These are phyloP conservation scores for Prinsepia uniflora DNA, from an alignment of 306 rosid genomes.

Conservation along the genomic window DNA sequence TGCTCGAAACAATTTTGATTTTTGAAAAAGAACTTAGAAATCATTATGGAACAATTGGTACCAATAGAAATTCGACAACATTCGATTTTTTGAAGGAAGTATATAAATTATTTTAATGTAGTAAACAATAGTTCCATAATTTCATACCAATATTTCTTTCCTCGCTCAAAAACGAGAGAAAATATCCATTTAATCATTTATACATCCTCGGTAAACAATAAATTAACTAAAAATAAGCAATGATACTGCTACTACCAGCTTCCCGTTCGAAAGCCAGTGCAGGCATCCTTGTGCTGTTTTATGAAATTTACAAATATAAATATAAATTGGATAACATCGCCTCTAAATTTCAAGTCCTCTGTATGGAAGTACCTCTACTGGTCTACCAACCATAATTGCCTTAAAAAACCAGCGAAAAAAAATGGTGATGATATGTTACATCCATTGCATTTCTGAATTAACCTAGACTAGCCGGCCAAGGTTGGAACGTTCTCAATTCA, in stretches of 20 bases:
- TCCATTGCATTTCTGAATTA: constrained; percentile 8
- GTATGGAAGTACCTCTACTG: background rate
- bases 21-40: no score
- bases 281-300: background rate
- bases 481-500: constrained; percentile 28
- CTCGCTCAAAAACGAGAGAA: background rate
- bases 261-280: background rate
- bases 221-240: background rate
- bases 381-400: background rate
- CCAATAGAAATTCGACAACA: no score
- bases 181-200: background rate
- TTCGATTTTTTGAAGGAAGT: no score
- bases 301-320: background rate
- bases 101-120: no score
- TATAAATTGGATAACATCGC: background rate
- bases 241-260: background rate
- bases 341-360: background rate
- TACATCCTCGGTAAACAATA: background rate
- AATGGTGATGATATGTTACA: constrained; percentile 23
- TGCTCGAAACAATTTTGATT: no score
- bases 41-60: no score
- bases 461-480: constrained; percentile 9
- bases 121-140: background rate
- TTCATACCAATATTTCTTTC: background rate
- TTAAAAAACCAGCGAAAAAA: constrained; percentile 8